A percentile compares a stretch with the other conserved stretches of the same genome.
Conservation (phyloP, 495 filamentous ascomycete genomes). For the Xylaria flabelliformis region DNA sequence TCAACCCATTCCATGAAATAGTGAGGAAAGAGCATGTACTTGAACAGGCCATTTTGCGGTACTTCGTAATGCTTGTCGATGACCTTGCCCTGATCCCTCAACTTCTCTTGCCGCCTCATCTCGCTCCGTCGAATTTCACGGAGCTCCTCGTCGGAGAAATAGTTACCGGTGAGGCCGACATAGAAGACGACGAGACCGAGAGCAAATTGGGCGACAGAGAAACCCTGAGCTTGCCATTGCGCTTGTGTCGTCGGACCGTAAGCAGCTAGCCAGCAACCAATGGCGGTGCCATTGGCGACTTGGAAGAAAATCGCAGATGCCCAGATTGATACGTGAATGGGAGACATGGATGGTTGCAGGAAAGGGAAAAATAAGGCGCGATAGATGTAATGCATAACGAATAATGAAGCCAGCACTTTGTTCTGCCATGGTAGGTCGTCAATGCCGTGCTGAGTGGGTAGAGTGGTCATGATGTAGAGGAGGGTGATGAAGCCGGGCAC, state of each 20-base stretch:
- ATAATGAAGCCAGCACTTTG: constrained; percentile 68
- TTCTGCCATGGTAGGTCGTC: constrained; percentile 68
- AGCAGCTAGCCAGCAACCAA: constrained; percentile 82
- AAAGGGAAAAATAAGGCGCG: constrained; percentile 83
- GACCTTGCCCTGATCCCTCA: constrained; percentile 49
- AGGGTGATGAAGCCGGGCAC: constrained; percentile 75
- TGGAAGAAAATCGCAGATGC: constrained; percentile 71
- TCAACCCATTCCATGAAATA: constrained; percentile 96
- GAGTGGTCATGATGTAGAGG: constrained; percentile 73
- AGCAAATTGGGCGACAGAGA: constrained; percentile 49
- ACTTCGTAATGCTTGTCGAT: constrained; percentile 90
- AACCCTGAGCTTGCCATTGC: constrained; percentile 61
- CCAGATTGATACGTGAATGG: constrained; percentile 73
- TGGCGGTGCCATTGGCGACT: constrained; percentile 72
- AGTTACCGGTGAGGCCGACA: constrained; percentile 77
- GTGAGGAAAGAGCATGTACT: constrained; percentile 84
- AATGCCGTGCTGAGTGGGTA: constrained; percentile 62
- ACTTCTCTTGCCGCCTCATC: constrained; percentile 50
- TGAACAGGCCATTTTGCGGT: constrained; percentile 82
- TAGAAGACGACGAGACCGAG: constrained; percentile 58
- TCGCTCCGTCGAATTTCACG: constrained; percentile 74
- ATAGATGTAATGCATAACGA: constrained; percentile 85
- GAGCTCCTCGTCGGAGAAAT: constrained; percentile 81
- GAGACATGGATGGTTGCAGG: constrained; percentile 88
- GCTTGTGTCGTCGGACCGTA: constrained; percentile 69